Percentiles rank a stretch among this genome's conserved stretches.
phyloP scores from a whole-genome alignment of 2,329 filamentous ascomycete species.

The Phoma sp. region DNA sequence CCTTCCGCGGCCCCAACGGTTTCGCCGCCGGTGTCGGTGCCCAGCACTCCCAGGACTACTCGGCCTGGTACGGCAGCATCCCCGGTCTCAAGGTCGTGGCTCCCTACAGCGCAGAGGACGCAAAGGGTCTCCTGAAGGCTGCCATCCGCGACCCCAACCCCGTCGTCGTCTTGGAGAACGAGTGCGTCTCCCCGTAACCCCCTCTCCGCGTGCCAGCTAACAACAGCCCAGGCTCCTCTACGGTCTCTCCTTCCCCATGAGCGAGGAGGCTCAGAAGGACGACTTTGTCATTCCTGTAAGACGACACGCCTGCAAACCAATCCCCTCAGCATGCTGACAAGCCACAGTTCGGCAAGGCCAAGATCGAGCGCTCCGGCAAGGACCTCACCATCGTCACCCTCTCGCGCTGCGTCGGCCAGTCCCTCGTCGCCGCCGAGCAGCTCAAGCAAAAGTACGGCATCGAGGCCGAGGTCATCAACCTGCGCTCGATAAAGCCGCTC shows the following conservation, averaged over 20 bases:
- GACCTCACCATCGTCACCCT: slow-evolving; percentile 95
- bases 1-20: slow-evolving; percentile 98
- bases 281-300: slow-evolving; percentile 88
- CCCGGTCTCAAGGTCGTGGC: slow-evolving; percentile 96
- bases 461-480: slow-evolving; percentile 95
- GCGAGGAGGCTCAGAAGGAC: slow-evolving; percentile 90
- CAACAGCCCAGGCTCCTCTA: slow-evolving; percentile 71
- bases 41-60: slow-evolving; percentile 99
- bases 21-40: slow-evolving; percentile 95
- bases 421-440: slow-evolving; percentile 83
- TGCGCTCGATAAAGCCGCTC: slow-evolving; percentile 95
- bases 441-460: slow-evolving; percentile 97
- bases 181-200: slow-evolving; percentile 41
- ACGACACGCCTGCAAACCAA: neutral
- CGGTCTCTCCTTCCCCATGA: slow-evolving; percentile 95
- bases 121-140: slow-evolving; percentile 96
- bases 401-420: slow-evolving; percentile 94
- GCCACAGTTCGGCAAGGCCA: slow-evolving; percentile 86
- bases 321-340: slow-evolving; percentile 16
- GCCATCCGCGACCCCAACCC: slow-evolving; percentile 98
- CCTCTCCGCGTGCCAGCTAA: slow-evolving; percentile 15
- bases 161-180: slow-evolving; percentile 71
- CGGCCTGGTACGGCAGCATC: slow-evolving; percentile 98
- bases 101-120: slow-evolving; percentile 96
- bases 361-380: slow-evolving; percentile 95